A percentile compares a stretch with the other conserved stretches of the same genome.
Evolutionary conservation across 306 rosid genomes (phyloP).

Genomic region (Sicyos edulis): DNA sequence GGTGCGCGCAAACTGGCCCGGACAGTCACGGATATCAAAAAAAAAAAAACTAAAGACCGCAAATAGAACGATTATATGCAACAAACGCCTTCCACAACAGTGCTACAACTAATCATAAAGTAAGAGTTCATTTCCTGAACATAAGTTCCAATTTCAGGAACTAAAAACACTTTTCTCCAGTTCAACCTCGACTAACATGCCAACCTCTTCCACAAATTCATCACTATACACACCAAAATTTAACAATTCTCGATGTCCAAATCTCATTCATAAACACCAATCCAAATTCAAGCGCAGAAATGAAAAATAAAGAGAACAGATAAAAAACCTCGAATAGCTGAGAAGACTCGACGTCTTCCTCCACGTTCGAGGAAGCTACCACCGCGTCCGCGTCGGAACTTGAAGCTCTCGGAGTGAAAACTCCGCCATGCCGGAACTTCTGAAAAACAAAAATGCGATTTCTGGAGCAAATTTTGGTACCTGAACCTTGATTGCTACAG

Average conservation of each 20-base stretch:
- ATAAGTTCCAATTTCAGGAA: background rate
- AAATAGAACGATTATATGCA: background rate
- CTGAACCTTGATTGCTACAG: conserved; percentile 24
- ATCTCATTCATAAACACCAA: background rate
- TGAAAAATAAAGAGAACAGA: background rate
- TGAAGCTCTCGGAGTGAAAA: conserved; percentile 30
- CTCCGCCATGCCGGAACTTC: conserved; percentile 29
- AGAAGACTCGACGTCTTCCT: conserved; percentile 55
- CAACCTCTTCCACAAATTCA: too few species aligned
- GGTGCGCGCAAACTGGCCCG: too few species aligned
- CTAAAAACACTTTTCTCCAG: too few species aligned
- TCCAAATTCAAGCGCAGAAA: background rate
- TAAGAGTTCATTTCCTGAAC: background rate
- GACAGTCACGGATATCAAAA: too few species aligned
- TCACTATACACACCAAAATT: background rate
- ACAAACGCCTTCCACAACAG: background rate
- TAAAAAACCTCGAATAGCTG: conserved; percentile 63
- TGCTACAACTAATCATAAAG: background rate
- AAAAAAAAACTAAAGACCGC: background rate
- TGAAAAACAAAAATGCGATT: conserved; percentile 4
- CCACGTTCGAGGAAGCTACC: conserved; percentile 22
- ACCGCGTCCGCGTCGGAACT: conserved; percentile 37
- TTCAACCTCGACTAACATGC: too few species aligned
- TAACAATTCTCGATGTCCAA: background rate
- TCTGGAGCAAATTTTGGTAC: conserved; percentile 23